These are phyloP conservation scores for Eugenia klotzschiana DNA, from an alignment of 441 rosid species.

Conservation along the genomic window DNA sequence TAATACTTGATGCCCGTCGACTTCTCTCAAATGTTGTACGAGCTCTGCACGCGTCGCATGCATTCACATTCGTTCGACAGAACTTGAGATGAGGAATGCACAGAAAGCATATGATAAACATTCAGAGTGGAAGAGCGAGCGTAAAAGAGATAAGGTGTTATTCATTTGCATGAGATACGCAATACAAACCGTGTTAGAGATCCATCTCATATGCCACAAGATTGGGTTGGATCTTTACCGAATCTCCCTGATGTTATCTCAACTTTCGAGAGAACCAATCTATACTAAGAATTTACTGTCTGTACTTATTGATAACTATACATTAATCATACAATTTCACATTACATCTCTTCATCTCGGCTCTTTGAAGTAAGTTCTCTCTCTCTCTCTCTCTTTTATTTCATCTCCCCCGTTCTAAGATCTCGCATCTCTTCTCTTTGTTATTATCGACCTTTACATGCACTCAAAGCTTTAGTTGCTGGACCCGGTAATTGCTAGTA, in stretches of 20 bases:
- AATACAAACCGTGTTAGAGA: not conserved
- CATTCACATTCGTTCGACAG: not conserved
- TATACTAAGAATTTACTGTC: not conserved
- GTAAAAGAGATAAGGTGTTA: not conserved
- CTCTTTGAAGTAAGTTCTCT: not conserved
- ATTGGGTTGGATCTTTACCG: not conserved
- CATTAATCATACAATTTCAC: not conserved
- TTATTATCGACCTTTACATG: not conserved
- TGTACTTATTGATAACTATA: not conserved
- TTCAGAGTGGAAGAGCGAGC: not conserved
- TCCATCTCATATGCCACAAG: not conserved
- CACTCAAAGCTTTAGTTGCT: not conserved
- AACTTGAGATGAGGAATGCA: not conserved
- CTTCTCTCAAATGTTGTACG: not conserved
- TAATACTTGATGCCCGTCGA: not conserved
- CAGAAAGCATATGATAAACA: not conserved
- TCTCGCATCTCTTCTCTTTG: not conserved
- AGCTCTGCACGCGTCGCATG: not conserved
- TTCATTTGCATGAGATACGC: too few species aligned
- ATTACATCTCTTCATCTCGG: not conserved
- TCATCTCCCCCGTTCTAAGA: too few species aligned
- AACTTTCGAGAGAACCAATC: not conserved
- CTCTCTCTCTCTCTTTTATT: not conserved
- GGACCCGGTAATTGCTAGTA: not conserved
- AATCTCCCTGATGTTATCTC: not conserved